Evolutionary conservation across 306 rosid species (phyloP), one percentile per base, ranked within the genome.

Genomic region (Inga oerstediana): DNA sequence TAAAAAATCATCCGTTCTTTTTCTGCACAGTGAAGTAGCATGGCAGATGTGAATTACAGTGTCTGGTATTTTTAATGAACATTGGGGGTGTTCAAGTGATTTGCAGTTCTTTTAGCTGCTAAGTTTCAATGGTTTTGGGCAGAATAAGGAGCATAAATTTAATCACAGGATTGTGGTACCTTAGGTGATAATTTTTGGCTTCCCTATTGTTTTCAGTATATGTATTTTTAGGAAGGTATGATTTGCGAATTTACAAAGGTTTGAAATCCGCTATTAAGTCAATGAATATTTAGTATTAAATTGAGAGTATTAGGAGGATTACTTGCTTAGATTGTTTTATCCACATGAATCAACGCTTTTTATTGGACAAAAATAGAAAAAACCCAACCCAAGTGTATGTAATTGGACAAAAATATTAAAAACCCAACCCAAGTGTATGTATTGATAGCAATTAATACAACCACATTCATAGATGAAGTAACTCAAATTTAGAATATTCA

Each of bases 391-490:
- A 48, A 14, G 39, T 51, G 11, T 65, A 6, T 66, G n/a, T n/a
- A n/a, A 41, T 10, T 1, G 10, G 48, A n/a, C 22, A 22, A 10
- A 62, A 24, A 20, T 14, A 51, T 30, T 20, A 35, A 64, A 73
- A 59, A 67, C 11, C 22, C 64, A 2, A 73, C 41, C 77, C 43
- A 48, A 14, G 39, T 51, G 11, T 65, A 6, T 66, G n/a, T 39
- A 24, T 24, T 24, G 73, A 72, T 77, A 32, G 62, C 58, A 71
- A 72, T 56, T 52, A 44, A 72, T 72, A 49, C 5, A 39, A 72
- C 49, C 71, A 73, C 17, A 54, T 51, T 43, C 80, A 39, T 8
- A 22, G 64, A 49, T 13, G 12, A 72, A 78, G 4, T 70, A 17
- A 69, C 74, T 9, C 30, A 69, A 39, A 20, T 7, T 39, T 30